These are phyloP conservation scores for Globisporangium heterothallicum DNA, from an alignment of 352 stramenopile species.

Conservation along the genomic window DNA sequence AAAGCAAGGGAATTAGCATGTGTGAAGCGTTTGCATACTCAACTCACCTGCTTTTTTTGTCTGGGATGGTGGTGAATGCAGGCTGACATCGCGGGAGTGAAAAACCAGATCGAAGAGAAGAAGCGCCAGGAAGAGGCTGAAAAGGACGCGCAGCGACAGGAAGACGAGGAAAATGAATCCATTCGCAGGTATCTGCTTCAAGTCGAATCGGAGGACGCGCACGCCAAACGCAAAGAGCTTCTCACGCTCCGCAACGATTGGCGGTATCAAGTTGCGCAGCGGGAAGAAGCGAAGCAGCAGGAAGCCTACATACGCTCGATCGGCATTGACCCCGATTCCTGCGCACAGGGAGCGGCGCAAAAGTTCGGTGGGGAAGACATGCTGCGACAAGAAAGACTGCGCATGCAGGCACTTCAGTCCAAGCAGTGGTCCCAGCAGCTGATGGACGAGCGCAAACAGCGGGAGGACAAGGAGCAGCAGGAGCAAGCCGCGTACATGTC, in stretches of 20 bases:
- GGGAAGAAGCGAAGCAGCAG: constrained; percentile 20
- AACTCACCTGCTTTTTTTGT: constrained; percentile 3
- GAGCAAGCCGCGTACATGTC: constrained; percentile 32
- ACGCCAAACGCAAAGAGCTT: constrained; percentile 53
- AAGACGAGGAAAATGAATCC: constrained; percentile 50
- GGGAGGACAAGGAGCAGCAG: constrained; percentile 33
- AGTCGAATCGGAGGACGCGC: constrained; percentile 63
- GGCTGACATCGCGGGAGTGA: constrained; percentile 69
- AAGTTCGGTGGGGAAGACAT: constrained; percentile 69
- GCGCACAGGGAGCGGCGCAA: constrained; percentile 48
- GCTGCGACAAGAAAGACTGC: constrained; percentile 41
- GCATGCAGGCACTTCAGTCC: constrained; percentile 60
- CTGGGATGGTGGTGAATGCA: constrained; percentile 10
- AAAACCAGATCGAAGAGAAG: constrained; percentile 71
- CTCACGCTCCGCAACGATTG: constrained; percentile 68
- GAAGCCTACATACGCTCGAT: constrained; percentile 26
- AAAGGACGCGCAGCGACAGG: constrained; percentile 32
- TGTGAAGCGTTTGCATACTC: no score
- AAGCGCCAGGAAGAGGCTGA: constrained; percentile 40
- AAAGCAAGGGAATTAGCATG: not conserved
- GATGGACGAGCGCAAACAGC: constrained; percentile 39
- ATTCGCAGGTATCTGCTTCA: constrained; percentile 75
- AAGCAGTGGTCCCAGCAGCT: constrained; percentile 66
- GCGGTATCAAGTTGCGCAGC: constrained; percentile 32
- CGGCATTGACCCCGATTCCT: constrained; percentile 51